A percentile compares a stretch with the other conserved stretches of the same genome.
Conservation (phyloP, 352 stramenopile species). For the Hyaloperonospora arabidopsidis region DNA sequence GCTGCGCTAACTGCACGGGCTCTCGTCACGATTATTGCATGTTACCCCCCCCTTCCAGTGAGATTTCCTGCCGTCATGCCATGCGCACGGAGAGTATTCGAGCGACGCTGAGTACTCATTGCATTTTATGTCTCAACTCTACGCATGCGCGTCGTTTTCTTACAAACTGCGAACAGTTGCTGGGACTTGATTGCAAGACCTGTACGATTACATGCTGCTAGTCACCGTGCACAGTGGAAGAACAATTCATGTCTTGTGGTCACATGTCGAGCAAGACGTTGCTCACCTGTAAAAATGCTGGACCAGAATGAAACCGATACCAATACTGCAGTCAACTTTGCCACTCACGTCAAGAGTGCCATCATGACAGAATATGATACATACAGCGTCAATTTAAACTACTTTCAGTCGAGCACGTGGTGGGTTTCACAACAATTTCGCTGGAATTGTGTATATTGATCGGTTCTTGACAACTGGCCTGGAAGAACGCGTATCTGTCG, state of each 20-base stretch:
- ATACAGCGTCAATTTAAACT: slow-evolving; percentile 55
- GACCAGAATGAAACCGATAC: slow-evolving; percentile 36
- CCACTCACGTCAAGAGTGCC: slow-evolving; percentile 37
- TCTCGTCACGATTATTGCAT: slow-evolving; percentile 97
- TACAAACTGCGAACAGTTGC: slow-evolving; percentile 88
- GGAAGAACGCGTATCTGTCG: slow-evolving; percentile 50
- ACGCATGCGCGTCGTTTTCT: slow-evolving; percentile 92
- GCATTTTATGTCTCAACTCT: slow-evolving; percentile 91
- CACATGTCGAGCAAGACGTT: slow-evolving; percentile 93
- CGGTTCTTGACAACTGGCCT: slow-evolving; percentile 88
- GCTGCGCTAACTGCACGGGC: slow-evolving; percentile 85
- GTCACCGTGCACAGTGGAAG: slow-evolving; percentile 94
- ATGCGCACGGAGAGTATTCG: slow-evolving; percentile 87
- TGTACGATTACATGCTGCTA: slow-evolving; percentile 80
- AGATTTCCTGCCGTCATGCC: slow-evolving; percentile 96
- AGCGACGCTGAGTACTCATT: slow-evolving; percentile 85
- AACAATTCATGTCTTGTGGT: slow-evolving; percentile 91
- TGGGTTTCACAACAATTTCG: slow-evolving; percentile 94
- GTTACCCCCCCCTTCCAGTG: slow-evolving; percentile 95
- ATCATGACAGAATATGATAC: slow-evolving; percentile 22
- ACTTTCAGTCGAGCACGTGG: slow-evolving; percentile 90
- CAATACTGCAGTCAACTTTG: slow-evolving; percentile 22
- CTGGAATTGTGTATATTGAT: slow-evolving; percentile 96
- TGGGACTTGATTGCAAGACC: slow-evolving; percentile 92
- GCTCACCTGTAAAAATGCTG: slow-evolving; percentile 60